A percentile compares a stretch with the other conserved stretches of the same genome.
phyloP scores from a whole-genome alignment of 2,329 filamentous ascomycete genomes.

The Hypoxylon sp. region DNA sequence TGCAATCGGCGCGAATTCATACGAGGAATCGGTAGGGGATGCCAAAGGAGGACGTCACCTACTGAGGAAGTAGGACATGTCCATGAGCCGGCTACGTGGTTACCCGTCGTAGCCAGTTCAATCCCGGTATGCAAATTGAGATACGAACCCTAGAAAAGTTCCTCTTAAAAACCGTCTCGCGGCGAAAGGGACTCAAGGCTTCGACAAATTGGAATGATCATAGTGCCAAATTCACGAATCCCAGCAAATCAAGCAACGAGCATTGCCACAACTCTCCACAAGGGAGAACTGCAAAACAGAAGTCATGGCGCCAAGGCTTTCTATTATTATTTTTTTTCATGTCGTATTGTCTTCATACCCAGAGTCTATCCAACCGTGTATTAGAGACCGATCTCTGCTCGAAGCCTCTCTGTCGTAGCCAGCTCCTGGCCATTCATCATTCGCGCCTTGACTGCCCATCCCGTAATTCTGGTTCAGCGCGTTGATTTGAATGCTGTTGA shows the following conservation, averaged over 20 bases:
- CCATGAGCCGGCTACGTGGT: not conserved
- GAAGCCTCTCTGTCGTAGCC: slow-evolving; percentile 10
- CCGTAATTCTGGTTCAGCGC: slow-evolving; percentile 22
- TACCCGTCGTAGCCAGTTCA: not conserved
- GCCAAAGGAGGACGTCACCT: not conserved
- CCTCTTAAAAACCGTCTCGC: not conserved
- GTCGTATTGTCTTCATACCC: slow-evolving; percentile 24
- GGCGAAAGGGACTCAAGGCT: not conserved
- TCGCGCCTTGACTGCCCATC: slow-evolving; percentile 14
- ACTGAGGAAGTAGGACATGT: not conserved
- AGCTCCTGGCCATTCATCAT: slow-evolving; percentile 21
- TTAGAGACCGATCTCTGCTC: slow-evolving; percentile 9
- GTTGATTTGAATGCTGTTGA: slow-evolving; percentile 25
- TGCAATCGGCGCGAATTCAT: too few species aligned
- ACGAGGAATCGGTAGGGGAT: not conserved
- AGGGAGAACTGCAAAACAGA: not conserved
- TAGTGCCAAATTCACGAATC: not conserved
- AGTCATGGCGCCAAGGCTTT: slow-evolving; percentile 24
- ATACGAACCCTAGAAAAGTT: not conserved
- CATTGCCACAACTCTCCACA: not conserved
- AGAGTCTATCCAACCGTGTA: slow-evolving; percentile 38
- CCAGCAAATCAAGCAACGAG: not conserved
- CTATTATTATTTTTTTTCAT: slow-evolving; percentile 38
- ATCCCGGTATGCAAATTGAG: not conserved
- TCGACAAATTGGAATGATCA: not conserved